Conservation (phyloP, 257 asterid species). For the Penstemon barbatus region DNA sequence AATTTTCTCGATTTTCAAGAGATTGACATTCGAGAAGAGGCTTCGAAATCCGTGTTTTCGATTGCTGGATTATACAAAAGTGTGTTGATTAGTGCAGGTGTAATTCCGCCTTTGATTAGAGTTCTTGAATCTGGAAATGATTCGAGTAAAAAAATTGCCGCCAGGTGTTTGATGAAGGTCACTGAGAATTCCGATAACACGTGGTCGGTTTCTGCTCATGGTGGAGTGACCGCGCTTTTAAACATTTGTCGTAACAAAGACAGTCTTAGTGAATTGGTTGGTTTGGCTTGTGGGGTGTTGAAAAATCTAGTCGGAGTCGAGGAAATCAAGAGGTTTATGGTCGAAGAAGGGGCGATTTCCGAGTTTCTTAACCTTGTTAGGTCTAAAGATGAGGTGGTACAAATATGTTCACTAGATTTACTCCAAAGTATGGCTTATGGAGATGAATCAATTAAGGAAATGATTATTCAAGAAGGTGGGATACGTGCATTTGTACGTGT, state of each 20-base stretch:
- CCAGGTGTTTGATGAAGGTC: slow-evolving; percentile 74
- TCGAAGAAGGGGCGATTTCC: slow-evolving; percentile 76
- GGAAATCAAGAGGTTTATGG: slow-evolving; percentile 82
- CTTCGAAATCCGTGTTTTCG: slow-evolving; percentile 51
- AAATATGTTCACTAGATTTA: slow-evolving; percentile 62
- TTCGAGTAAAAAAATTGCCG: slow-evolving; percentile 53
- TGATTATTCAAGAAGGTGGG: slow-evolving; percentile 66
- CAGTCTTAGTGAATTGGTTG: slow-evolving; percentile 42
- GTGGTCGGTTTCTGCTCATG: slow-evolving; percentile 95
- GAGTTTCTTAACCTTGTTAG: slow-evolving; percentile 50
- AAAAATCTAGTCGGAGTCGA: slow-evolving; percentile 78
- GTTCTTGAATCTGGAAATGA: slow-evolving; percentile 68
- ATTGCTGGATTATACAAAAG: slow-evolving; percentile 52
- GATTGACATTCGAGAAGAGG: slow-evolving; percentile 60
- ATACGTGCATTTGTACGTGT: slow-evolving; percentile 55
- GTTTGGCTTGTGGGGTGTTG: slow-evolving; percentile 75
- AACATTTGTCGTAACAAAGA: slow-evolving; percentile 52
- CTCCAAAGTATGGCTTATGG: slow-evolving; percentile 72
- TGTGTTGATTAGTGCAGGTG: slow-evolving; percentile 51
- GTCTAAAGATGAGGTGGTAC: slow-evolving; percentile 56
- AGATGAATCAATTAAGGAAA: slow-evolving; percentile 53
- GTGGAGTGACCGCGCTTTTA: slow-evolving; percentile 76
- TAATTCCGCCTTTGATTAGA: slow-evolving; percentile 64
- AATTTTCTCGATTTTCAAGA: slow-evolving; percentile 67
- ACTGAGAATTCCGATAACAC: slow-evolving; percentile 89